phyloP scores from a whole-genome alignment of 192 early-diverging fungal species.

The Entomortierella parvispora region DNA sequence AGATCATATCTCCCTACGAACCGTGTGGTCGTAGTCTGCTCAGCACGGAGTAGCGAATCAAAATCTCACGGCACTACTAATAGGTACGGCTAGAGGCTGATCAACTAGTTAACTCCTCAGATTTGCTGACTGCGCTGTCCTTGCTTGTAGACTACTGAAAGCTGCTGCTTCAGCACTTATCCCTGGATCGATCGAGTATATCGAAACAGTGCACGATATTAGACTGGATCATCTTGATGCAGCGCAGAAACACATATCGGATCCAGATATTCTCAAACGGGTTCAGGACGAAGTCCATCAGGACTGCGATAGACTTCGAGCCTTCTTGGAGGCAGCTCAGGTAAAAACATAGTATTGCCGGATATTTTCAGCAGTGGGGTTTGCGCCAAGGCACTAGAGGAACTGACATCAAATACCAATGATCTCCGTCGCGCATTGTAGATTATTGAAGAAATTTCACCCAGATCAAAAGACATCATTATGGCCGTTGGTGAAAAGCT shows the following conservation, averaged over 20 bases:
- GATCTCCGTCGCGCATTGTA: slow-evolving; percentile 1
- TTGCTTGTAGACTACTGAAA: slow-evolving; percentile 62
- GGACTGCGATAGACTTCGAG: slow-evolving; percentile 81
- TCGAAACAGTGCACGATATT: slow-evolving; percentile 86
- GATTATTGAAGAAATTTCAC: slow-evolving; percentile 96
- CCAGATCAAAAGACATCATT: slow-evolving; percentile 95
- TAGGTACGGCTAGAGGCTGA: too few species aligned
- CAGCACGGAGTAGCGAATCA: slow-evolving; percentile 89
- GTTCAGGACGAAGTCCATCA: slow-evolving; percentile 73
- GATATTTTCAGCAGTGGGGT: too few species aligned
- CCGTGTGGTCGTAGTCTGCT: slow-evolving; percentile 92
- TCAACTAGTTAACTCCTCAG: too few species aligned
- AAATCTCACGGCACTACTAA: slow-evolving; percentile 95
- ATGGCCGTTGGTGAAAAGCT: slow-evolving; percentile 95
- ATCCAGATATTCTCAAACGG: slow-evolving; percentile 59
- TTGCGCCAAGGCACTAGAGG: too few species aligned
- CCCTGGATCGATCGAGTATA: slow-evolving; percentile 73
- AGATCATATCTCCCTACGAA: slow-evolving; percentile 77
- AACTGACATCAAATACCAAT: slow-evolving; percentile 1
- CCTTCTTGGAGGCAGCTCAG: slow-evolving; percentile 93
- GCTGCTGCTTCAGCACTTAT: slow-evolving; percentile 78
- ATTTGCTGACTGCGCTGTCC: too few species aligned
- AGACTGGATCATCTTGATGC: slow-evolving; percentile 83
- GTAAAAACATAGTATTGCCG: slow-evolving; percentile 56
- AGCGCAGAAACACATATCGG: slow-evolving; percentile 63